Evolutionary conservation across 2,329 filamentous ascomycete genomes (phyloP).

Genomic region (Fusarium abutilonis): DNA sequence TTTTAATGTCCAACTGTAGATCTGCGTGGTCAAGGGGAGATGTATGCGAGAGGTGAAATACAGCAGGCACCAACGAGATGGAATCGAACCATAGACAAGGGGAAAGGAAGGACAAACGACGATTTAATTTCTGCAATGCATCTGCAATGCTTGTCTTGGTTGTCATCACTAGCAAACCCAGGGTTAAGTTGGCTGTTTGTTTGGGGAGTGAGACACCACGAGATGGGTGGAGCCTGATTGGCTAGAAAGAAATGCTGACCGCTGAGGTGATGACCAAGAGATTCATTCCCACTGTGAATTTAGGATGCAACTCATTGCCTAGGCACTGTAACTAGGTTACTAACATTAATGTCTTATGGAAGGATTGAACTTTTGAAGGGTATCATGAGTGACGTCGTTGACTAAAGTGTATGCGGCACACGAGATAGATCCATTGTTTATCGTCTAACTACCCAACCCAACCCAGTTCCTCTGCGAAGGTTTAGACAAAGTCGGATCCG

Average conservation of each 20-base stretch:
- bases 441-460: not conserved
- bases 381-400: not conserved
- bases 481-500: not conserved
- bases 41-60: not conserved
- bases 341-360: not conserved
- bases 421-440: constrained; percentile 11
- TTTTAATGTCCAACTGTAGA: not conserved
- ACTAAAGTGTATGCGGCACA: not conserved
- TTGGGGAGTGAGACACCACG: constrained; percentile 38
- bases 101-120: constrained; percentile 2
- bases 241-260: constrained; percentile 6
- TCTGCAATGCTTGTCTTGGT: not conserved
- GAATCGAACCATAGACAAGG: constrained; percentile 3
- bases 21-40: not conserved
- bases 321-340: no score
- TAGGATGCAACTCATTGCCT: not conserved
- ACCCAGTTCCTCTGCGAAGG: not conserved
- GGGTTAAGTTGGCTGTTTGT: constrained; percentile 1
- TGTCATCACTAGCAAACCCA: not conserved
- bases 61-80: constrained; percentile 12
- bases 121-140: not conserved
- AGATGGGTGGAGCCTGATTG: constrained; percentile 34
- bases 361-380: not conserved
- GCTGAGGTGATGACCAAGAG: constrained; percentile 17
- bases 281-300: constrained; percentile 5